A percentile compares a stretch with the other conserved stretches of the same genome.
phyloP scores from a whole-genome alignment of 106 monocot genomes.

The Allium fistulosum region DNA sequence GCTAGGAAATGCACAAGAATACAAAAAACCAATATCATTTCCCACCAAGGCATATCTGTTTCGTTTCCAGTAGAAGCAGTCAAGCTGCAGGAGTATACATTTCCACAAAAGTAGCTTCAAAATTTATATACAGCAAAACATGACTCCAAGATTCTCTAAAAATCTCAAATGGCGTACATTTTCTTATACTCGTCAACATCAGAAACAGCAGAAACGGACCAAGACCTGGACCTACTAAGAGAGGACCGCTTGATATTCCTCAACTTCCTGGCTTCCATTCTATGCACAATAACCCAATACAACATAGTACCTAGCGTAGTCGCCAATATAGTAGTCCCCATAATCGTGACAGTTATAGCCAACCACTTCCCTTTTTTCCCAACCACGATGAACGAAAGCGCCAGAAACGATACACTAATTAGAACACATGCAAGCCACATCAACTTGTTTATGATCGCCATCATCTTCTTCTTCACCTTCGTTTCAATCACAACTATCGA shows the following conservation, averaged over 20 bases:
- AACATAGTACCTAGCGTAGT: constrained; percentile 69
- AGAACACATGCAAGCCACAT: constrained; percentile 92
- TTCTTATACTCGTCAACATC: constrained; percentile 57
- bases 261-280: constrained; percentile 60
- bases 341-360: constrained; percentile 60
- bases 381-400: constrained; percentile 71
- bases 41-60: too few relatives aligned
- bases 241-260: constrained; percentile 44
- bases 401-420: constrained; percentile 61
- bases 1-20: too few relatives aligned
- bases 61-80: too few relatives aligned
- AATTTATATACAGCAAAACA: too few relatives aligned
- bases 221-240: constrained; percentile 41
- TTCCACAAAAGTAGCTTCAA: too few relatives aligned
- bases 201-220: constrained; percentile 29
- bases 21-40: too few relatives aligned
- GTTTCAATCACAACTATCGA: constrained; percentile 80
- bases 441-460: constrained; percentile 90
- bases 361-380: constrained; percentile 48
- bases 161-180: constrained; percentile 68
- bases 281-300: constrained; percentile 67
- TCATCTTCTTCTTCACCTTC: constrained; percentile 87
- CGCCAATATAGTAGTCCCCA: constrained; percentile 57
- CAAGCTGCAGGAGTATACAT: too few relatives aligned
- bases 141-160: background rate